Evolutionary conservation across 2,329 filamentous ascomycete genomes (phyloP).

Genomic region (Alternaria sp.): DNA sequence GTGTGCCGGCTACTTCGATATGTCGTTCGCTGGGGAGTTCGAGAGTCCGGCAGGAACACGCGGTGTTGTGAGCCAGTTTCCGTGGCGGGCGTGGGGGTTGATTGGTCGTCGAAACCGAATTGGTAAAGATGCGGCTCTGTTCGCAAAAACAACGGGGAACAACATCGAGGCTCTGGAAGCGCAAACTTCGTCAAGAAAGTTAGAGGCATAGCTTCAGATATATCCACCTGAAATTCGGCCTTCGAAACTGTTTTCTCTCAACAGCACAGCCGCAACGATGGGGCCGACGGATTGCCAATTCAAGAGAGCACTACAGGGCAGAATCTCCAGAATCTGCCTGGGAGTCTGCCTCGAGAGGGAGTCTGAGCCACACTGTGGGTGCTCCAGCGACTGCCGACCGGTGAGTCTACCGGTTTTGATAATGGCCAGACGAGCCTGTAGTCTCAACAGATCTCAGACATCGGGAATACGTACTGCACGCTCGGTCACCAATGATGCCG

Average conservation of each 20-base stretch:
- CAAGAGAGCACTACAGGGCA: rapidly evolving
- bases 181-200: not conserved
- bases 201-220: not conserved
- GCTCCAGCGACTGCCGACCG: not conserved
- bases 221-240: not conserved
- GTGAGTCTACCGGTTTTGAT: not conserved
- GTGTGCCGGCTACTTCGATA: not conserved
- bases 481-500: not conserved
- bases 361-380: not conserved
- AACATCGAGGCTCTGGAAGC: not conserved
- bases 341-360: not conserved
- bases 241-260: not conserved
- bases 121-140: not conserved
- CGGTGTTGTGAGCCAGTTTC: not conserved
- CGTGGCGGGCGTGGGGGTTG: not conserved
- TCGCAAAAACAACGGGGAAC: not conserved
- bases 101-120: not conserved
- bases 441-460: not conserved
- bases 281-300: not conserved
- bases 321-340: not conserved
- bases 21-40: not conserved
- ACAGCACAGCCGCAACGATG: not conserved
- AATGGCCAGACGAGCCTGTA: not conserved
- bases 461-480: not conserved
- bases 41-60: not conserved